Evolutionary conservation across 164 flowering plant genomes (phyloP), one percentile per base, ranked within the genome.

Genomic region (Piper longum): DNA sequence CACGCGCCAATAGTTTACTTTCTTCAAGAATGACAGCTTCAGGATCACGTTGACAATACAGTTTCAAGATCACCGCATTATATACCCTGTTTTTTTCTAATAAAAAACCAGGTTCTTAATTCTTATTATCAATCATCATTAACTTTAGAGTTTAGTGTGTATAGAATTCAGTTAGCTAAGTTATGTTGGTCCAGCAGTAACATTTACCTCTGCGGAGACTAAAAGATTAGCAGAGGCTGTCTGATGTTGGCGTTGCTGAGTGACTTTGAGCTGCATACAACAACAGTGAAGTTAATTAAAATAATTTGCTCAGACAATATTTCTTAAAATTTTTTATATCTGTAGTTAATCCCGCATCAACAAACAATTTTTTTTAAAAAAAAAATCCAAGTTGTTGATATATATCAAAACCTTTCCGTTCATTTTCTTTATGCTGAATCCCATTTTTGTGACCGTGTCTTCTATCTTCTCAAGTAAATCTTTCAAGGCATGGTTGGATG

Each of bases 401-500:
- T 26, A 26, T 26, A 26, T 26, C 36, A 26, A 26, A 55, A 92
- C 96, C 87, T 62, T 86, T 73, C 90, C 96, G 62, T 88, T 84
- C 75, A 77, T 84, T 78, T 82, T 85, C 60, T 74, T 79, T 26
- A 82, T 90, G 41, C 69, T 70, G 66, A 76, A 83, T 69, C 98
- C 98, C 98, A 89, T 88, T 56, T 81, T 80, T 7, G 75, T 79
- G 16, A 82, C 95, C 12, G 67, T 81, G 58, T 72, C 74, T 65
- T 90, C 89, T 41, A 90, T 88, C 76, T 72, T 84, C 77, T 83
- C 83, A 7, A 88, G 74, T 75, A 88, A 73, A 60, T 86, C 95
- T 59, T 79, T 83, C 1, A 75, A 81, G 1, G 89, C 81, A 72
- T 73, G 71, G 74, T 81, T 83, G 41, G 98, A 89, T 57, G 97